Percentiles rank a stretch among this genome's conserved stretches.
Evolutionary conservation across 192 early-diverging fungal species (phyloP).

Genomic region (Coemansia sp.): DNA sequence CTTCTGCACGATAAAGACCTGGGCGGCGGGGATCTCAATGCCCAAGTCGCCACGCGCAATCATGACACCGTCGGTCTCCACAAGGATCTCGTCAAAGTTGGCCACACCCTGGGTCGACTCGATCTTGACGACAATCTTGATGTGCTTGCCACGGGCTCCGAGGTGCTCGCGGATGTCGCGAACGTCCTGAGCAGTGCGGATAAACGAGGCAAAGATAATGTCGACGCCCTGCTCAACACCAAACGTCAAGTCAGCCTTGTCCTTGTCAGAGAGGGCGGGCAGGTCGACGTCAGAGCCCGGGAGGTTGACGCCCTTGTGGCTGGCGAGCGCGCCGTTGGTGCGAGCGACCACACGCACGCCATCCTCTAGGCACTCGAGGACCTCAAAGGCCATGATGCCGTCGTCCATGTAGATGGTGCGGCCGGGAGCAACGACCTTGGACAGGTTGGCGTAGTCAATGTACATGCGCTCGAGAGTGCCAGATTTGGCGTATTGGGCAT

Average conservation of each 20-base stretch:
- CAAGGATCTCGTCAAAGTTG: slow-evolving; percentile 98
- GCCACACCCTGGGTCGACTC: slow-evolving; percentile 96
- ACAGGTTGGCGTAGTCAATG: slow-evolving; percentile 78
- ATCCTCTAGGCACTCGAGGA: slow-evolving; percentile 66
- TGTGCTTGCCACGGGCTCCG: slow-evolving; percentile 75
- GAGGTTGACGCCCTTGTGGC: slow-evolving; percentile 96
- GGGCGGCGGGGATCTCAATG: slow-evolving; percentile 93
- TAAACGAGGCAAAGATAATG: slow-evolving; percentile 95
- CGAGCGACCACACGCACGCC: slow-evolving; percentile 69
- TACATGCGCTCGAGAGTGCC: slow-evolving; percentile 72
- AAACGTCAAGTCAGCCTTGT: slow-evolving; percentile 86
- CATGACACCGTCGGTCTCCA: slow-evolving; percentile 96
- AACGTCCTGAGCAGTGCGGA: slow-evolving; percentile 90
- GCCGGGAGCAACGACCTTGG: slow-evolving; percentile 71
- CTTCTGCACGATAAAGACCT: slow-evolving; percentile 94
- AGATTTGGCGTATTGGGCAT: slow-evolving; percentile 60
- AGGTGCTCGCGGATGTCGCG: slow-evolving; percentile 84
- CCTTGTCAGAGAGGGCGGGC: slow-evolving; percentile 95
- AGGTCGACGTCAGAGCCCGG: slow-evolving; percentile 89
- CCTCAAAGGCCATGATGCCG: slow-evolving; percentile 93
- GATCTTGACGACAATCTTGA: slow-evolving; percentile 98
- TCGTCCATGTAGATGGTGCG: slow-evolving; percentile 90
- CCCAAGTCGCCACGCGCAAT: slow-evolving; percentile 98
- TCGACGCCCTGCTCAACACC: slow-evolving; percentile 94
- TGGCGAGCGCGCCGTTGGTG: slow-evolving; percentile 86